Evolutionary conservation across 805 yeast genomes (phyloP).

Genomic region (Yamadazyma kitorensis): DNA sequence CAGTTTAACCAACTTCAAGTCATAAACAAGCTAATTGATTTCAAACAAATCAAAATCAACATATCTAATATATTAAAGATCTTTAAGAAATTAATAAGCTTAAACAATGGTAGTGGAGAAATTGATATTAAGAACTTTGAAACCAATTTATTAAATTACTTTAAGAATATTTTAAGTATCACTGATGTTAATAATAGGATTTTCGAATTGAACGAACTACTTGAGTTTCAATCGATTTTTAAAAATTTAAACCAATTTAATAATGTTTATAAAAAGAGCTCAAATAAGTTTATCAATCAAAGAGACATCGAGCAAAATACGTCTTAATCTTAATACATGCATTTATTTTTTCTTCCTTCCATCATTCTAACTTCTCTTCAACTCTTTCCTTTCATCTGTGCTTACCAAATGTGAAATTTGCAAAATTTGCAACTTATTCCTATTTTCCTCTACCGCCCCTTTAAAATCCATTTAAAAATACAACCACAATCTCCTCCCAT

Average conservation of each 20-base stretch:
- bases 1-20: slow-evolving; percentile 17
- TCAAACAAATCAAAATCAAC: slow-evolving; percentile 45
- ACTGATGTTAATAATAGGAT: slow-evolving; percentile 34
- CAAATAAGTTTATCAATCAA: slow-evolving; percentile 18
- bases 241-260: slow-evolving; percentile 50
- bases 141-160: slow-evolving; percentile 7
- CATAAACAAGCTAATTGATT: slow-evolving; percentile 35
- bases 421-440: no score
- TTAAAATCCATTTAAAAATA: no score
- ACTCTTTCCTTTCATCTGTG: no score
- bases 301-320: slow-evolving; percentile 2
- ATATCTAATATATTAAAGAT: slow-evolving; percentile 44
- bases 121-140: slow-evolving; percentile 8
- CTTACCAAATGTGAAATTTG: no score
- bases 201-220: slow-evolving; percentile 44
- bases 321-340: no score
- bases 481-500: no score
- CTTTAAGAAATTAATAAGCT: slow-evolving; percentile 38
- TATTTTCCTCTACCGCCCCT: no score
- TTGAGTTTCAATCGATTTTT: slow-evolving; percentile 51
- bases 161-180: slow-evolving; percentile 9
- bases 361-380: no score
- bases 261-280: slow-evolving; percentile 48
- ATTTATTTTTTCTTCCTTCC: no score
- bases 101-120: slow-evolving; percentile 7